These are phyloP conservation scores for Plasmodium blacklocki DNA, from an alignment of 169 alveolate species.

Conservation along the genomic window DNA sequence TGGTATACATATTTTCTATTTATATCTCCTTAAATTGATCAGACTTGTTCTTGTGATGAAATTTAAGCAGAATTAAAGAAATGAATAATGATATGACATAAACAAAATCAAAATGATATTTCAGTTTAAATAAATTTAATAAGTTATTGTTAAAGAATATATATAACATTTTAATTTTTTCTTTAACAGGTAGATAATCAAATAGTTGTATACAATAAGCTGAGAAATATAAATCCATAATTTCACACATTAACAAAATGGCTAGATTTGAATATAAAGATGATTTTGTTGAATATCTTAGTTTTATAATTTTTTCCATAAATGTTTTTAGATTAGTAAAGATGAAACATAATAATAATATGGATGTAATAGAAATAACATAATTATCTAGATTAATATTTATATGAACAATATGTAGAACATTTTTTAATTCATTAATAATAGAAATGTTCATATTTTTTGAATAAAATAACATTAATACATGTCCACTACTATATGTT, in stretches of 20 bases:
- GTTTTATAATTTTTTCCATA: slow-evolving; percentile 66
- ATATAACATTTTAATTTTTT: slow-evolving; percentile 51
- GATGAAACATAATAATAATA: slow-evolving; percentile 46
- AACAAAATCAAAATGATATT: slow-evolving; percentile 65
- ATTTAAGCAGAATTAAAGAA: slow-evolving; percentile 12
- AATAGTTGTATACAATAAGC: slow-evolving; percentile 66
- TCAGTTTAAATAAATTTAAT: slow-evolving; percentile 26
- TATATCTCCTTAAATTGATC: slow-evolving; percentile 28
- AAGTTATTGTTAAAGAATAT: slow-evolving; percentile 49
- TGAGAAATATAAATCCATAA: slow-evolving; percentile 61
- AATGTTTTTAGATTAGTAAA: slow-evolving; percentile 62
- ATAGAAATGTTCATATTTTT: slow-evolving; percentile 50
- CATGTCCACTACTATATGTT: slow-evolving; percentile 60
- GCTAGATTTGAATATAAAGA: slow-evolving; percentile 59
- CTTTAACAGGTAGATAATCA: slow-evolving; percentile 57
- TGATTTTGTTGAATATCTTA: slow-evolving; percentile 48
- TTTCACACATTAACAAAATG: slow-evolving; percentile 53
- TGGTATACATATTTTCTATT: not conserved
- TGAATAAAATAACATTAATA: slow-evolving; percentile 49
- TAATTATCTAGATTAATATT: slow-evolving; percentile 53
- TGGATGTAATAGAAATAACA: slow-evolving; percentile 50
- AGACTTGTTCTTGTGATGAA: slow-evolving; percentile 24
- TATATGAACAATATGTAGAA: slow-evolving; percentile 46
- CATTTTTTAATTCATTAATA: slow-evolving; percentile 50
- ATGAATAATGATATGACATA: slow-evolving; percentile 42